Evolutionary conservation across 1,284 basidiomycete species (phyloP).

Genomic region (Boletus semigastroideus): DNA sequence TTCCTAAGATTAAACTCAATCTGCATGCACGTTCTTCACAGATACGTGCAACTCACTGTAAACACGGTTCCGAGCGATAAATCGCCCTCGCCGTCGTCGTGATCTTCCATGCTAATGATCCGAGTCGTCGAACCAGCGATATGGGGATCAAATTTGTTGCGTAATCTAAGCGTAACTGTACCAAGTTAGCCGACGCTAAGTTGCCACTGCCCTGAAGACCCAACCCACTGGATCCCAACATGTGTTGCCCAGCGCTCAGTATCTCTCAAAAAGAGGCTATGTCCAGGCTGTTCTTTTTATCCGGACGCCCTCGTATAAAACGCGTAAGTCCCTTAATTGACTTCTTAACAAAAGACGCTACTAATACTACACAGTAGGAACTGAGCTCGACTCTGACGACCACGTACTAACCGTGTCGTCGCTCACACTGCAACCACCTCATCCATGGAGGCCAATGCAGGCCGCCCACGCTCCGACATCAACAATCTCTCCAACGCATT

Average conservation of each 20-base stretch:
- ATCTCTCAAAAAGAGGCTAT: neutral
- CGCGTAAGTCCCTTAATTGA: no score
- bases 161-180: no score
- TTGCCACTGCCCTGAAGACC: no score
- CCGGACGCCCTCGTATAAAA: neutral
- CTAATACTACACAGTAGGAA: no score
- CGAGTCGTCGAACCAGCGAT: no score
- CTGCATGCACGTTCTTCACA: neutral
- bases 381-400: no score
- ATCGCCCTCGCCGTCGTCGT: constrained; percentile 7
- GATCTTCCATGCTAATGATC: neutral
- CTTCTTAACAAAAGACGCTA: no score
- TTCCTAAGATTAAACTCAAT: constrained; percentile 33
- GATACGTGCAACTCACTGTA: constrained; percentile 29
- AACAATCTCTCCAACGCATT: constrained; percentile 30
- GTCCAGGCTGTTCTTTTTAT: neutral
- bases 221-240: no score
- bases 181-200: no score
- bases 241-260: neutral
- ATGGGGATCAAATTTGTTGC: neutral
- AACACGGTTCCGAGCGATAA: constrained; percentile 37
- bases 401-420: no score
- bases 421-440: neutral
- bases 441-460: constrained; percentile 17
- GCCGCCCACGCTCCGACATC: neutral